Evolutionary conservation across 176 grass and related monocot genomes (phyloP).

Genomic region (Aegilops bicornis): DNA sequence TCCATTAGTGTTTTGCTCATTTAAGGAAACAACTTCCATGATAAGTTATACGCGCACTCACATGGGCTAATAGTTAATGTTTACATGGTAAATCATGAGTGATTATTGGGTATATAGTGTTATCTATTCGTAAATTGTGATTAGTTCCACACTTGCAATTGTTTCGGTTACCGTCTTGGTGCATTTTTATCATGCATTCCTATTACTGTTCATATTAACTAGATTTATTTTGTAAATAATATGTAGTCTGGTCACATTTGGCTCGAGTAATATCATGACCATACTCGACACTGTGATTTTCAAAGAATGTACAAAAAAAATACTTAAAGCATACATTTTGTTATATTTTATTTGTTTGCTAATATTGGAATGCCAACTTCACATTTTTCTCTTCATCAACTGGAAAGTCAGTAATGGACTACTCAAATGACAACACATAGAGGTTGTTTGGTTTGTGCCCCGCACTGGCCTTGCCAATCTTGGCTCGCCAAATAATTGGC

Average conservation of each 20-base stretch:
- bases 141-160: not conserved
- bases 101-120: not conserved
- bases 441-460: too few relatives aligned
- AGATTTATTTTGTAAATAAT: not conserved
- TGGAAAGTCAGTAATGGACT: conserved; percentile 1
- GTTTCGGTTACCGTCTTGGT: not conserved
- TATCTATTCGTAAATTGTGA: not conserved
- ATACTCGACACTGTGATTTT: not conserved
- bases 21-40: conserved; percentile 23
- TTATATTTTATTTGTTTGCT: not conserved
- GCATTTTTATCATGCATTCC: not conserved
- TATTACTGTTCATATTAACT: not conserved
- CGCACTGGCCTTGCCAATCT: too few relatives aligned
- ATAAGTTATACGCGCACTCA: not conserved
- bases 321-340: not conserved
- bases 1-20: conserved; percentile 30
- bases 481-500: too few relatives aligned
- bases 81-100: conserved; percentile 22
- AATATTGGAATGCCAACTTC: not conserved
- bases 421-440: not conserved
- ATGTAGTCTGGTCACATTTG: not conserved
- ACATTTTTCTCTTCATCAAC: conserved; percentile 2
- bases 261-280: not conserved
- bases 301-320: not conserved
- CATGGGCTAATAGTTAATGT: not conserved